Conservation (phyloP, 148 eudicot genomes). For the Rhododendron molle region DNA sequence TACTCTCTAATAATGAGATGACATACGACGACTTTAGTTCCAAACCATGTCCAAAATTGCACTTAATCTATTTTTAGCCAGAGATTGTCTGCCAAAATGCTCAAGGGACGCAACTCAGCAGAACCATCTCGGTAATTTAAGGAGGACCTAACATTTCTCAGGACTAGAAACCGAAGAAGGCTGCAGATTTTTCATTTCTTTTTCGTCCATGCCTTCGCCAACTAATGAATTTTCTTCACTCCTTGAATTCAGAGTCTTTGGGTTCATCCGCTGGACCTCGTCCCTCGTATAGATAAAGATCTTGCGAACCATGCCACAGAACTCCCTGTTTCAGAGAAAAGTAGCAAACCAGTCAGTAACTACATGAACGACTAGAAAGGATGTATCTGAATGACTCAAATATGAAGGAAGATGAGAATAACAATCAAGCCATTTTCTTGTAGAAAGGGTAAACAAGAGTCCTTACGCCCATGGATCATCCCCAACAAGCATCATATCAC, state of each 20-base stretch:
- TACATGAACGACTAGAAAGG: background rate
- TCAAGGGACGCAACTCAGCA: background rate
- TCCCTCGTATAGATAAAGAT: conserved; percentile 83
- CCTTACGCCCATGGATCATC: conserved; percentile 98
- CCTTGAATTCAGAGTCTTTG: conserved; percentile 44
- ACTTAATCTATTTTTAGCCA: conserved; percentile 25
- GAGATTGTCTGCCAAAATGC: background rate
- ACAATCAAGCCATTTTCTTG: background rate
- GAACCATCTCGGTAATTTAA: background rate
- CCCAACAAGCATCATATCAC: conserved; percentile 98
- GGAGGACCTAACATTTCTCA: conserved; percentile 29
- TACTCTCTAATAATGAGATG: conserved; percentile 15
- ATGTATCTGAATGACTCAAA: background rate
- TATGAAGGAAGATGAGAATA: background rate
- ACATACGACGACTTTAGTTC: conserved; percentile 20
- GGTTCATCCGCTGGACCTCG: conserved; percentile 87
- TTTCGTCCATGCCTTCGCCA: conserved; percentile 50
- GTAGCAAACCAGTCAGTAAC: background rate
- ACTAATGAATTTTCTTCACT: conserved; percentile 48
- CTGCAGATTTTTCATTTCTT: conserved; percentile 40
- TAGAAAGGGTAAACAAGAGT: background rate
- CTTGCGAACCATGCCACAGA: conserved; percentile 87
- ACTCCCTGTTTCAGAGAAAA: conserved; percentile 52
- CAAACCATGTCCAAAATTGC: conserved; percentile 44
- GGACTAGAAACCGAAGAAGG: conserved; percentile 32